Evolutionary conservation across 306 rosid genomes (phyloP), one percentile per base, ranked within the genome.

Genomic region (Gastrolobium villosum): DNA sequence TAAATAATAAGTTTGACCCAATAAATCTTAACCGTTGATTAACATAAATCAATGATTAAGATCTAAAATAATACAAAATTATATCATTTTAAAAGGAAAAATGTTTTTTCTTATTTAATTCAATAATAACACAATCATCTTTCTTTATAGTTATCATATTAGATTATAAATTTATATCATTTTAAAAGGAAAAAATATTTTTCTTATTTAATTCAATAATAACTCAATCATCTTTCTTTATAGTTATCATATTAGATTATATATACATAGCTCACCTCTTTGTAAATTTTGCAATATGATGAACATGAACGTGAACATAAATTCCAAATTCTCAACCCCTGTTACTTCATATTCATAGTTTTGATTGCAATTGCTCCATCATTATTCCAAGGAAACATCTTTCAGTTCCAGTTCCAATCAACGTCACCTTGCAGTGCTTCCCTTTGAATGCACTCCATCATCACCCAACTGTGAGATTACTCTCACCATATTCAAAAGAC

Each of bases 371-470:
- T 65, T 65, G 74, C 43, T 43, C 49, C 67, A 15, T 55, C 75
- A 55, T 66, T 76, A 8, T 57, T 62, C 55, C 3, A 2, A 39
- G 5, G 44, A 64, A 76, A 46, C 28, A 5, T n/a, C 66, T 46
- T 56, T 49, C 32, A 35, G 10, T 57, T 52, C 10, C 39, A 35
- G 56, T 64, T 43, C n/a, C 68, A 76, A 62, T 55, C 75, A 13
- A 36, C 77, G 10, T 40, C 64, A 41, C 50, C 70, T 43, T n/a
- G 11, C 32, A 31, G 53, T 50, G 44, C 88, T 77, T 89, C 71
- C 82, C 92, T 90, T 90, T 31, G 43, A 86, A 79, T 65, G 2
- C 79, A 87, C 91, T 87, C 83, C 61, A 78, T 9, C 60, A 6
- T 56, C 77, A 54, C 65, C 77, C 55, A 71, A 71, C 26, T 20